Conservation (phyloP, 2,329 filamentous ascomycete genomes). For the Geosmithia morbida region DNA sequence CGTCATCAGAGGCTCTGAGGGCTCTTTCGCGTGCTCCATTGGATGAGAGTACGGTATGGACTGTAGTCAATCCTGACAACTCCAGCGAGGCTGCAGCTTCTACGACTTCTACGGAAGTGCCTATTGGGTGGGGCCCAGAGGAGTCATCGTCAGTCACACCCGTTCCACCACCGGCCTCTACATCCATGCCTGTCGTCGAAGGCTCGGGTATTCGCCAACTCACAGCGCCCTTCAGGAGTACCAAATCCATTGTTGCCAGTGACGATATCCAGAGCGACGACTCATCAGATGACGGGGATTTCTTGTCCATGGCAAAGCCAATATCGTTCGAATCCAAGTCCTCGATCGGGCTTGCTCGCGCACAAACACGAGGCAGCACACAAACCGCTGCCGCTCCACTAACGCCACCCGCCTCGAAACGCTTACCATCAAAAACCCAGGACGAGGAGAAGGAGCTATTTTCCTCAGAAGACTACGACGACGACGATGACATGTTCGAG, state of each 20-base stretch:
- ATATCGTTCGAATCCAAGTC: conserved; percentile 15
- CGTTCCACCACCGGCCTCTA: conserved; percentile 3
- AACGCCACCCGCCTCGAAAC: neutral
- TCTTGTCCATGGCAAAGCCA: conserved; percentile 22
- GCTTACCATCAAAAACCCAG: neutral
- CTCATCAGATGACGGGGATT: conserved; percentile 22
- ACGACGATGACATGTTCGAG: conserved; percentile 28
- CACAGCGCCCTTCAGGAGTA: neutral
- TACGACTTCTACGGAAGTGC: neutral
- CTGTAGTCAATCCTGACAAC: conserved; percentile 26
- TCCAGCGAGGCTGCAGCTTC: conserved; percentile 4
- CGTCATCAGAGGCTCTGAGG: conserved; percentile 38
- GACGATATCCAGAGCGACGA: conserved; percentile 6
- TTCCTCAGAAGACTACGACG: conserved; percentile 10
- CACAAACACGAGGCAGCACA: neutral
- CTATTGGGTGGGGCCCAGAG: neutral
- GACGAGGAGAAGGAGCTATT: conserved; percentile 4
- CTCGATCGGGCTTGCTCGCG: conserved; percentile 1
- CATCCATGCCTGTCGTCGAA: neutral
- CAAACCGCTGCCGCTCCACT: conserved; percentile 4
- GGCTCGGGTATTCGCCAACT: neutral
- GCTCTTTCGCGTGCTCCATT: conserved; percentile 34
- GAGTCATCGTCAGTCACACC: neutral
- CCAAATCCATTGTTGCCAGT: neutral
- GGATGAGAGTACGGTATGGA: conserved; percentile 37